phyloP scores from a whole-genome alignment of 2,329 filamentous ascomycete genomes.

The Aurifilum marmelostoma region DNA sequence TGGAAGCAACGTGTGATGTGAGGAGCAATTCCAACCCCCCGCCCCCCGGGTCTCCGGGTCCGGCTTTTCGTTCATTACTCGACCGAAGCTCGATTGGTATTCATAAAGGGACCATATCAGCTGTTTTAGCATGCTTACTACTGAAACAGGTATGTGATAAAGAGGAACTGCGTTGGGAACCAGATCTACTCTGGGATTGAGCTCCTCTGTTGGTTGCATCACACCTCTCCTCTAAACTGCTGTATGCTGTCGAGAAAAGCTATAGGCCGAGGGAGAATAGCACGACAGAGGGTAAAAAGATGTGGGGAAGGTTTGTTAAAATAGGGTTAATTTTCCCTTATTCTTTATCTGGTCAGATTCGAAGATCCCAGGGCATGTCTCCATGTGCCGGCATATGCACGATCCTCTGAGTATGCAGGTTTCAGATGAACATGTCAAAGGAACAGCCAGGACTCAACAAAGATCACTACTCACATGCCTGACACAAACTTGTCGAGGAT shows the following conservation, averaged over 20 bases:
- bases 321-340: not conserved
- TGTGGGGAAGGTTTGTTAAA: not conserved
- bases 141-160: not conserved
- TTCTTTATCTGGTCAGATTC: not conserved
- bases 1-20: constrained; percentile 1
- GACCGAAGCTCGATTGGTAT: not conserved
- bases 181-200: not conserved
- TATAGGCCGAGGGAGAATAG: not conserved
- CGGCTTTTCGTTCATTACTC: not conserved
- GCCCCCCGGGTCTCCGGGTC: no score
- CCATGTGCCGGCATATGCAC: constrained; percentile 3
- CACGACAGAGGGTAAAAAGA: not conserved
- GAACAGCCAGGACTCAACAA: not conserved
- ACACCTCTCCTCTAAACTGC: not conserved
- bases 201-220: not conserved
- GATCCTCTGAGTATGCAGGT: not conserved
- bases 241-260: not conserved
- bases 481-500: not conserved
- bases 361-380: not conserved
- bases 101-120: not conserved
- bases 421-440: not conserved
- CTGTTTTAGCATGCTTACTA: not conserved
- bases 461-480: not conserved
- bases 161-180: not conserved
- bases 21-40: no score